Evolutionary conservation across 345 rosid species (phyloP), one percentile per base, ranked within the genome.

Genomic region (Abelmoschus esculentus): DNA sequence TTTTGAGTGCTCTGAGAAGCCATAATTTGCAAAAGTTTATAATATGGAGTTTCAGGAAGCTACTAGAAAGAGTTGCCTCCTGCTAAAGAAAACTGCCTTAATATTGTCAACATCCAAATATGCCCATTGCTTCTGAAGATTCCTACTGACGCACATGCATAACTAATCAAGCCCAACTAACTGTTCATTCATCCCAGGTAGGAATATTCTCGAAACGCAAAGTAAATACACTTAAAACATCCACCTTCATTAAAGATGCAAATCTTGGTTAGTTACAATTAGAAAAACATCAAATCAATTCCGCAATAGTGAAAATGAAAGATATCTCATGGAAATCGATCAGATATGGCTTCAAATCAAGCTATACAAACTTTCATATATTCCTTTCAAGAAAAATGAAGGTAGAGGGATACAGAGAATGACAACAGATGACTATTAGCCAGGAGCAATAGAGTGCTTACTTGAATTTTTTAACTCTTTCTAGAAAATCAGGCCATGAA

Each of bases 401-500:
- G 32, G 58, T n/a, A 31, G 46, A 49, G 36, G 32, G 12, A 17
- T 19, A 58, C 11, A 36, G 11, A 50, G 8, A 53, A 57, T 49
- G 61, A n/a, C 11, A 61, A 60, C 19, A 3, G 34, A 70, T 69
- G 34, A 17, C 15, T 14, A 61, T 40, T 28, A 59, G 40, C 61
- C 28, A 61, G 32, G 56, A 15, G 46, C 11, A 67, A 62, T 19
- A 18, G 40, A 61, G 44, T 61, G 26, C 72, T 69, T 83, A 95
- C 99, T 83, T 91, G 64, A 78, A 40, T 47, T 72, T 73, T 68
- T 80, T 75, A 26, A 84, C 96, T 69, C 61, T 85, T 68, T 81
- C 87, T 67, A 85, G 76, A 80, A 95, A 87, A 46, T 88, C 77
- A 69, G 72, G 84, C 99, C 97, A 91, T 54, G 91, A 86, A 78